Base-by-base conservation (phyloP, 345 rosid genomes). In the Eucalyptus coolabah region DNA sequence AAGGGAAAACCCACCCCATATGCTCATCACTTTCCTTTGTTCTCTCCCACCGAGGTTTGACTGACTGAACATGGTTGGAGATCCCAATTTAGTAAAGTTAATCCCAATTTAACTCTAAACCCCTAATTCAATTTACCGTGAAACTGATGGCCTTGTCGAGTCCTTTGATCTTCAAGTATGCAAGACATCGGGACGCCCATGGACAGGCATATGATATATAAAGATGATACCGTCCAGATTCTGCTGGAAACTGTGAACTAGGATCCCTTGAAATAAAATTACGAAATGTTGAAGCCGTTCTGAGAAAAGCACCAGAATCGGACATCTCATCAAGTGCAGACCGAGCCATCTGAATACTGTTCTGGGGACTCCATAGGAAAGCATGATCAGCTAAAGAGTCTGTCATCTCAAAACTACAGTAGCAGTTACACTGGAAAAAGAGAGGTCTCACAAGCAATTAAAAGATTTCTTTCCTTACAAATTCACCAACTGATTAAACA, bases 131-230 rank as follows among this genome's bases (percentile, higher is more conserved):
- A 95, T 95, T 89, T 53, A 96, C 99, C 93, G 98, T 94, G 92
- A 96, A 96, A 91, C 93, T 87, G 91, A 98, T 96, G 90, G 95
- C 96, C 81, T 94, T 92, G 47, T 95, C 96, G 77, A 98, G 99
- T 85, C 99, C 99, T 92, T 96, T 98, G 90, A 96, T 89, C 94
- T 95, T 96, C 91, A 97, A 91, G 93, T 91, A 96, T 30, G 99
- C 94, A 88, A 97, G 95, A 88, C 98, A 96, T 90, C 99, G 93
- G 44, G 96, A 96, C 72, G 98, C 99, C 99, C 99, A 96, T 19
- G 99, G 99, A 90, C 99, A 97, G 88, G 99, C 99, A 93, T 97
- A 96, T 7, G 98, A 97, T 89, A 98, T 90, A 82, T 98, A 98
- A 56, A 98, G 95, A 96, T 96, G 99, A 92, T 97, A 97, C 92